Percentiles rank a stretch among this genome's conserved stretches.
These are phyloP conservation scores for Penicillium daleae DNA, from an alignment of 495 filamentous ascomycete genomes.

Conservation along the genomic window DNA sequence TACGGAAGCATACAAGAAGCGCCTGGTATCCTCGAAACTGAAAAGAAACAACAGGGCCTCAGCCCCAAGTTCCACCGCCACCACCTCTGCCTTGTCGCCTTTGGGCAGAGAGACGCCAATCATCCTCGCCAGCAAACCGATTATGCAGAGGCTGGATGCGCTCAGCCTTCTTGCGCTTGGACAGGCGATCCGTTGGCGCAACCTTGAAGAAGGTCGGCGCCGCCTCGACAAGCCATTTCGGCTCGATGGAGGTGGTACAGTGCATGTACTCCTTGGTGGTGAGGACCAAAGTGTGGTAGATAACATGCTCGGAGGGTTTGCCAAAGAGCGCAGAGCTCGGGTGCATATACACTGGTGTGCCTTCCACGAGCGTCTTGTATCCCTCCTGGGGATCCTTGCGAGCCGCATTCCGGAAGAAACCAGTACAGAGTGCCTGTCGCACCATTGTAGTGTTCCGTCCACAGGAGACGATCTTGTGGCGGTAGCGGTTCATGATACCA, in stretches of 20 bases:
- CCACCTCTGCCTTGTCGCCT: slow-evolving; percentile 84
- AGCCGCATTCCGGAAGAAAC: slow-evolving; percentile 94
- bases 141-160: slow-evolving; percentile 94
- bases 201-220: slow-evolving; percentile 99
- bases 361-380: slow-evolving; percentile 95
- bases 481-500: slow-evolving; percentile 89
- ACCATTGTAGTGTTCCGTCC: slow-evolving; percentile 86
- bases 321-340: slow-evolving; percentile 89
- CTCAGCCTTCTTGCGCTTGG: slow-evolving; percentile 91
- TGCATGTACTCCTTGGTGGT: slow-evolving; percentile 99
- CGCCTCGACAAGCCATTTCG: slow-evolving; percentile 87
- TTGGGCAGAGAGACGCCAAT: slow-evolving; percentile 92
- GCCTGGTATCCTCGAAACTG: slow-evolving; percentile 9
- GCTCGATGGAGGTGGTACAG: slow-evolving; percentile 85
- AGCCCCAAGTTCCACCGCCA: slow-evolving; percentile 96
- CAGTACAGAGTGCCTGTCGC: slow-evolving; percentile 87
- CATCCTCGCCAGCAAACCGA: slow-evolving; percentile 85
- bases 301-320: slow-evolving; percentile 93
- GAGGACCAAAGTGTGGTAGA: slow-evolving; percentile 86
- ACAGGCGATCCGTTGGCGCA: slow-evolving; percentile 83
- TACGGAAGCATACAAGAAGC: slow-evolving; percentile 10
- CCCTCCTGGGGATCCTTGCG: slow-evolving; percentile 95
- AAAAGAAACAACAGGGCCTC: slow-evolving; percentile 22
- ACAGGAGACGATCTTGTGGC: slow-evolving; percentile 77
- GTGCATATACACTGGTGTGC: slow-evolving; percentile 93